Evolutionary conservation across 2,329 filamentous ascomycete genomes (phyloP), one percentile per base, ranked within the genome.

Genomic region (Grosmannia clavigera): DNA sequence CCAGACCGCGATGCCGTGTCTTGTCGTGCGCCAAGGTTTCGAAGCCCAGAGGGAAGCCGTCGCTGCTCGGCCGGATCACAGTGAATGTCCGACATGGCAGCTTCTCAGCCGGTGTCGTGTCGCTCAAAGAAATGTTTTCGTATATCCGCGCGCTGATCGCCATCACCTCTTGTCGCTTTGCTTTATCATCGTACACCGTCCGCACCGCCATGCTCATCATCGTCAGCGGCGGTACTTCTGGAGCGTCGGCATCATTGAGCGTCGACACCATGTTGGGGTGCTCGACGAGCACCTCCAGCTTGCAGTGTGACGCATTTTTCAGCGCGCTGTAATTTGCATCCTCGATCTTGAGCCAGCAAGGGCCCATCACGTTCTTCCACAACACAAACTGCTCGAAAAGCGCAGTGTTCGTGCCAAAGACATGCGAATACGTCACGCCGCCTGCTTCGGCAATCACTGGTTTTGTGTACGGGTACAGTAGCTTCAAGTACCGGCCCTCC

Each of bases 341-440:
- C 65, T 91, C 82, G 60, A 99, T 94, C 69, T 87, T 92, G 54
- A 99, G 81, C 94, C 94, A 99, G 71, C 94, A 97, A 35, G 94
- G 94, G 1, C 94, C 94, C 92, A 96, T 99, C 67, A 99, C 89
- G 69, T 96, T 95, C 75, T 96, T 97, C 88, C 92, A 96, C 5
- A 99, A 80, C 25, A 99, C 94, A 69, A 99, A 99, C 67, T 99
- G 94, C 73, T 99, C 94, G 67, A 99, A 99, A 0, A 99, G 79
- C 1, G 90, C 85, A 0, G 94, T 99, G 71, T 94, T 96, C 60
- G 88, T 87, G 33, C 95, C 94, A 66, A 99, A 99, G 29, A 96
- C 86, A 65, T 90, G 89, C 1, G 92, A 96, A 70, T 92, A 99
- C 0, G 94, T 97, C 70, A 95, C 85, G 33, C 94, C 94, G 50